Evolutionary conservation across 2,329 filamentous ascomycete genomes (phyloP).

Genomic region (Diaporthe aspalathi): DNA sequence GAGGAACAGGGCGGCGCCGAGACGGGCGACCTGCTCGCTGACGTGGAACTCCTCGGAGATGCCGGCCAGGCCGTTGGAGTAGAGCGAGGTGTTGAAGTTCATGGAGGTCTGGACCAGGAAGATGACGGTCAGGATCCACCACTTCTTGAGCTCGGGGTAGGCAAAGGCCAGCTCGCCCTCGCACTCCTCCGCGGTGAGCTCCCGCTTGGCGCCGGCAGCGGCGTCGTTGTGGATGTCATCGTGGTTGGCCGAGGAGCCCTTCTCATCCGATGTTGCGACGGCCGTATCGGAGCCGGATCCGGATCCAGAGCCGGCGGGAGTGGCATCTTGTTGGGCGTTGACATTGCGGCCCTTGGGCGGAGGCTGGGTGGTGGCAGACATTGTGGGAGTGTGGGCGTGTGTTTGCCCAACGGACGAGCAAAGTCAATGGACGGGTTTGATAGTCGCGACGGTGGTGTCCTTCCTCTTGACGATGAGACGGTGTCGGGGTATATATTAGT

Average conservation of each 20-base stretch:
- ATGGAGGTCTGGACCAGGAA: slow-evolving; percentile 80
- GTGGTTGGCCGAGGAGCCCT: slow-evolving; percentile 22
- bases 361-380: slow-evolving; percentile 30
- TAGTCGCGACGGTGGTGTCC: no score
- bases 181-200: slow-evolving; percentile 69
- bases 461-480: no score
- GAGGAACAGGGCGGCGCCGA: slow-evolving; percentile 82
- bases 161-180: slow-evolving; percentile 73
- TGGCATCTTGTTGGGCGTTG: slow-evolving; percentile 1
- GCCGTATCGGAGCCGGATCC: slow-evolving; percentile 14
- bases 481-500: not conserved
- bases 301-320: not conserved
- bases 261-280: slow-evolving; percentile 27
- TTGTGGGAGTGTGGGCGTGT: not conserved
- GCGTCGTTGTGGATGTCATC: slow-evolving; percentile 22
- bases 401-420: not conserved
- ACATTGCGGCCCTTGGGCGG: not conserved
- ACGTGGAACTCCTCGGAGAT: slow-evolving; percentile 76
- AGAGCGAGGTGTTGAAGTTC: slow-evolving; percentile 83
- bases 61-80: slow-evolving; percentile 75
- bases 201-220: slow-evolving; percentile 43
- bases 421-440: not conserved
- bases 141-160: slow-evolving; percentile 73
- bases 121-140: slow-evolving; percentile 78
- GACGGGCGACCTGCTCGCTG: slow-evolving; percentile 74